Conservation (phyloP, 2,329 filamentous ascomycete species). For the Fusarium cyanostomum region DNA sequence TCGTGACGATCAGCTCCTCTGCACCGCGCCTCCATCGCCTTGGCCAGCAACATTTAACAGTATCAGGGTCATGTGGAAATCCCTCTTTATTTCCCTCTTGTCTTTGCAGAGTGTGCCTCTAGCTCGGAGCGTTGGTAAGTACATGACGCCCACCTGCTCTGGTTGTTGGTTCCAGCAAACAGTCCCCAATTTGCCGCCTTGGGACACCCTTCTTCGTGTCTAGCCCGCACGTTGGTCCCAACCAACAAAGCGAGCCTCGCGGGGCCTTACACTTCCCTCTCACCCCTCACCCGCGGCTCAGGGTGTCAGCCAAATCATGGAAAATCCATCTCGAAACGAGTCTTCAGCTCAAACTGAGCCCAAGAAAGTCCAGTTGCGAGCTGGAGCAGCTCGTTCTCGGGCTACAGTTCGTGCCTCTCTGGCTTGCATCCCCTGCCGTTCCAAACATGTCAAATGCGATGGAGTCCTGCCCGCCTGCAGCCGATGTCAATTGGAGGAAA, state of each 20-base stretch:
- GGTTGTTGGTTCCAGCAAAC: conserved; percentile 15
- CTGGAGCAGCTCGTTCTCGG: conserved; percentile 22
- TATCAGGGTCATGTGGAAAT: neutral
- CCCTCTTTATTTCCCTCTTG: neutral
- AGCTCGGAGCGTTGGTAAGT: neutral
- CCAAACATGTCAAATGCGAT: conserved; percentile 37
- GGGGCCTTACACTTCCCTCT: neutral
- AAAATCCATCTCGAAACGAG: conserved; percentile 9
- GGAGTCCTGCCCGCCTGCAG: conserved; percentile 27
- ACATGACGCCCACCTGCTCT: conserved; percentile 5
- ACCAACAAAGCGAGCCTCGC: conserved; percentile 9
- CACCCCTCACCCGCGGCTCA: neutral
- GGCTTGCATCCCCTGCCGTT: conserved; percentile 36
- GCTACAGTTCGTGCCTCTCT: conserved; percentile 32
- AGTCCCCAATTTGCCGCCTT: conserved; percentile 6
- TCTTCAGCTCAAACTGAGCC: conserved; percentile 3
- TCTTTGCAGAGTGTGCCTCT: neutral
- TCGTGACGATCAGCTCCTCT: conserved; percentile 16
- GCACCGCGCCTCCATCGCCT: conserved; percentile 2
- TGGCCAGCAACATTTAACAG: conserved; percentile 3
- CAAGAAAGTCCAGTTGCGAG: conserved; percentile 9
- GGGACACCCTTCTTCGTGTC: conserved; percentile 7
- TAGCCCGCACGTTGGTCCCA: neutral
- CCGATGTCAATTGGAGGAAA: conserved; percentile 31
- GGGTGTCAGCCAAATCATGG: conserved; percentile 24